Evolutionary conservation across 352 stramenopile genomes (phyloP), one percentile per base, ranked within the genome.

Genomic region (Pythium diclinum): DNA sequence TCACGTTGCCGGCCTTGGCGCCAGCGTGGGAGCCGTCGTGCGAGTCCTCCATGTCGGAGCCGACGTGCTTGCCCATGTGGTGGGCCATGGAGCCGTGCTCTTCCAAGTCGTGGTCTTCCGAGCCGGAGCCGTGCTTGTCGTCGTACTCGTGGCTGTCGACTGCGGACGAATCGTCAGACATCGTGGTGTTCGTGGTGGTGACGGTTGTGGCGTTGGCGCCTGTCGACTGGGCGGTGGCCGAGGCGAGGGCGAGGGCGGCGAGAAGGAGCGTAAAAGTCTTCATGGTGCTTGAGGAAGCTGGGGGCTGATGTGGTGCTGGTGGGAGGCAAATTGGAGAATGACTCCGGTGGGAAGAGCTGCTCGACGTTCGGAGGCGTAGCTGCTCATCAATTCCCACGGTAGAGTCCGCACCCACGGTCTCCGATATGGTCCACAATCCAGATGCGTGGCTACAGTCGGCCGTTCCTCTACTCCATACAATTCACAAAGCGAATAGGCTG

Each of bases 241-340:
- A 36, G 48, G 63, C 68, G 42, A 74, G 21, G 1, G 68, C 55
- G 25, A 57, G 33, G 9, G 56, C 47, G 6, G 48, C 60, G 28
- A 72, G 55, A 10, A 65, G 25, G 34, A 73, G 38, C 13, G 38
- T 63, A 48, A 67, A 70, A 36, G 32, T 56, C 55, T 70, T 75
- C 69, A 75, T 75, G 42, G 4, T 57, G 1, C 10, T 46, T 10
- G 42, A 14, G 36, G 19, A 7, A 17, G 6, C 25, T 28, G 51
- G n/a, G 28, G 3, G 2, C 14, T 32, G 47, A 9, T 33, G 23
- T 44, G 9, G 30, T 19, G 30, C 19, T 47, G 61, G 19, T 51
- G 44, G n/a, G 19, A 63, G 40, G 48, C 33, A 30, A 32, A 66
- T 63, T 63, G n/a, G 13, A 30, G 46, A 67, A 54, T 56, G 57